phyloP scores from a whole-genome alignment of 2,329 filamentous ascomycete species.

The Penicillium brasilianum region DNA sequence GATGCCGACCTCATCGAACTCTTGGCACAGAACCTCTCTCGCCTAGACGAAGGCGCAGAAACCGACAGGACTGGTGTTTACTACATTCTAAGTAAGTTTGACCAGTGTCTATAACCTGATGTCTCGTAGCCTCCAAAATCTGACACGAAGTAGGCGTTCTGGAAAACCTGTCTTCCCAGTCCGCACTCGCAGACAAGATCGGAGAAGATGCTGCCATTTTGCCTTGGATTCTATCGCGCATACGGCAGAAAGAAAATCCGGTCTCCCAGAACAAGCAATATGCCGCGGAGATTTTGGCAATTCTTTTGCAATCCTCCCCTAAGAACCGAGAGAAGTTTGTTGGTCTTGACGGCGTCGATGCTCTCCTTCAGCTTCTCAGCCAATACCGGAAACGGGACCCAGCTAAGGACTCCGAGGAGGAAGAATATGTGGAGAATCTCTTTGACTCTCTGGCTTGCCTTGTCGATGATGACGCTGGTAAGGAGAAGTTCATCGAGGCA shows the following conservation, averaged over 20 bases:
- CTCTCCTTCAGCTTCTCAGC: conserved; percentile 80
- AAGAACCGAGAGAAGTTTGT: conserved; percentile 69
- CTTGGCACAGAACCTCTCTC: conserved; percentile 64
- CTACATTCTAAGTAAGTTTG: conserved; percentile 66
- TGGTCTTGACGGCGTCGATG: conserved; percentile 73
- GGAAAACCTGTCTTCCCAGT: conserved; percentile 81
- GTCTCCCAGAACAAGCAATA: conserved; percentile 95
- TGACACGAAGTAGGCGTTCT: conserved; percentile 61
- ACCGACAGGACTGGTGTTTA: conserved; percentile 86
- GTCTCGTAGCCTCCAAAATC: neutral
- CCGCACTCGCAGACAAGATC: conserved; percentile 71
- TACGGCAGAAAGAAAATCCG: conserved; percentile 68
- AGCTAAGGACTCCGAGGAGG: conserved; percentile 81
- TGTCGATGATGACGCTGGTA: conserved; percentile 75
- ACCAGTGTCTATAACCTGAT: neutral
- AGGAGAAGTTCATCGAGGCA: conserved; percentile 80
- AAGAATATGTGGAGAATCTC: conserved; percentile 92
- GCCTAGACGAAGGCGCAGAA: conserved; percentile 74
- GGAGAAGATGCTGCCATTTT: conserved; percentile 71
- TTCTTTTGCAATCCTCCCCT: conserved; percentile 77
- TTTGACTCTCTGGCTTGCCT: conserved; percentile 86
- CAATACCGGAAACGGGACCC: conserved; percentile 87
- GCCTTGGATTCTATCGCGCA: conserved; percentile 76
- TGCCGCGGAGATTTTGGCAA: conserved; percentile 86
- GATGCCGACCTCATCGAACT: conserved; percentile 50